phyloP scores from a whole-genome alignment of 441 rosid species.

The Populus hybrid region DNA sequence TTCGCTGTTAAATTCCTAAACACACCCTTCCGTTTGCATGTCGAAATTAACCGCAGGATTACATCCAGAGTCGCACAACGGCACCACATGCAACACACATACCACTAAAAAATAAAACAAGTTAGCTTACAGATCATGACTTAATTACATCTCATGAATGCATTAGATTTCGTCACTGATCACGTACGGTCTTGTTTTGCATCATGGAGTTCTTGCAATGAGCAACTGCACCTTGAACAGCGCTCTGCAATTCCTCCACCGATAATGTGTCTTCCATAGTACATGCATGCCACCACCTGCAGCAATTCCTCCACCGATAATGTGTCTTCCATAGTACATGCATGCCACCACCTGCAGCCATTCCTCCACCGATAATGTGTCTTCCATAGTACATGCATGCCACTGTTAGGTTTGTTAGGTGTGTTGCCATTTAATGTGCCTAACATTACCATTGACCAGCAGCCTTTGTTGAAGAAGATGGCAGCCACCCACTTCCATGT shows the following conservation, averaged over 20 bases:
- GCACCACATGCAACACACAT: not conserved
- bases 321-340: slow-evolving; percentile 16
- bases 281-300: not conserved
- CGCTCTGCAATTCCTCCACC: slow-evolving; percentile 86
- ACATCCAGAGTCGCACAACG: not conserved
- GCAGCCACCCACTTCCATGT: too few species aligned
- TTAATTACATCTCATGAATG: not conserved
- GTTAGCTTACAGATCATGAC: not conserved
- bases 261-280: slow-evolving; percentile 39
- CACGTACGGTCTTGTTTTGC: slow-evolving; percentile 31
- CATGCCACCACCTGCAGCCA: slow-evolving; percentile 11
- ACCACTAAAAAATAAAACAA: not conserved
- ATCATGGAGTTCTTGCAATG: slow-evolving; percentile 95
- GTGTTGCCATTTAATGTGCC: too few species aligned
- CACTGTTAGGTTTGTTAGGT: too few species aligned
- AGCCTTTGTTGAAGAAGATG: too few species aligned
- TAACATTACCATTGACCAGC: too few species aligned
- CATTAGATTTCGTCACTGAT: slow-evolving; percentile 49
- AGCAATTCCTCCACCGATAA: slow-evolving; percentile 72
- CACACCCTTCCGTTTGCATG: too few species aligned
- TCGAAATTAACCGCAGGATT: too few species aligned
- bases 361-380: too few species aligned
- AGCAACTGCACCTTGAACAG: slow-evolving; percentile 88
- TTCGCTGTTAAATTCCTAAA: too few species aligned
- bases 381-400: too few species aligned